phyloP scores from a whole-genome alignment of 495 filamentous ascomycete genomes.

The Aspergillus homomorphus region DNA sequence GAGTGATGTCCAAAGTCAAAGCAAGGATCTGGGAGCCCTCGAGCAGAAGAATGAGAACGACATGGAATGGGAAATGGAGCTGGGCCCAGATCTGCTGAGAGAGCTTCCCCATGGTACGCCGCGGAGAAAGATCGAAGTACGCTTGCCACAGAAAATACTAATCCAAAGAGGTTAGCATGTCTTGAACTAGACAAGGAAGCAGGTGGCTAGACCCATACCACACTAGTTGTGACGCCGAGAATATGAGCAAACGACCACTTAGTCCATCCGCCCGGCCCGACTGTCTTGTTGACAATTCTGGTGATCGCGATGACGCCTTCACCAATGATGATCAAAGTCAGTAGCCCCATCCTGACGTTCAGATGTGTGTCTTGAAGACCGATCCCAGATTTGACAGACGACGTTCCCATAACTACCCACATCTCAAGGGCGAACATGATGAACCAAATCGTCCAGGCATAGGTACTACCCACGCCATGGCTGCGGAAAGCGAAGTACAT shows the following conservation, averaged over 20 bases:
- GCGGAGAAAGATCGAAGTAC: conserved; percentile 61
- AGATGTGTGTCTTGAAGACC: conserved; percentile 65
- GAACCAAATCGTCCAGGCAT: conserved; percentile 59
- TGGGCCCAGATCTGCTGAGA: conserved; percentile 62
- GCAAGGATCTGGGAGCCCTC: conserved; percentile 52
- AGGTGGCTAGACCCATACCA: conserved; percentile 37
- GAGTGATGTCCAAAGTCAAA: conserved; percentile 36
- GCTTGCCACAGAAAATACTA: conserved; percentile 68
- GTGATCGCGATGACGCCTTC: conserved; percentile 58
- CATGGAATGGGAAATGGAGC: conserved; percentile 68
- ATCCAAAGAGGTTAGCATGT: conserved; percentile 23
- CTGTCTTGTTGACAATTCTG: conserved; percentile 54
- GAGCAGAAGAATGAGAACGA: conserved; percentile 60
- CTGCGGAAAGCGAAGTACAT: conserved; percentile 40
- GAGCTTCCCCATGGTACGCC: conserved; percentile 44
- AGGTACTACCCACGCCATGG: conserved; percentile 21
- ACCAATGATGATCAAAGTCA: conserved; percentile 68
- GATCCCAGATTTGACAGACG: conserved; percentile 51
- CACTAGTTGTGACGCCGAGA: conserved; percentile 42
- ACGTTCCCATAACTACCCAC: conserved; percentile 51
- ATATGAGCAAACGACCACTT: conserved; percentile 51
- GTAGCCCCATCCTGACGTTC: conserved; percentile 61
- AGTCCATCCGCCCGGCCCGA: conserved; percentile 50
- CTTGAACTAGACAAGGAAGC: conserved; percentile 15
- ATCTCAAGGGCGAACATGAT: conserved; percentile 55